Evolutionary conservation across 768 basidiomycete genomes (phyloP), one percentile per base, ranked within the genome.

Genomic region (Lactarius tabidus): DNA sequence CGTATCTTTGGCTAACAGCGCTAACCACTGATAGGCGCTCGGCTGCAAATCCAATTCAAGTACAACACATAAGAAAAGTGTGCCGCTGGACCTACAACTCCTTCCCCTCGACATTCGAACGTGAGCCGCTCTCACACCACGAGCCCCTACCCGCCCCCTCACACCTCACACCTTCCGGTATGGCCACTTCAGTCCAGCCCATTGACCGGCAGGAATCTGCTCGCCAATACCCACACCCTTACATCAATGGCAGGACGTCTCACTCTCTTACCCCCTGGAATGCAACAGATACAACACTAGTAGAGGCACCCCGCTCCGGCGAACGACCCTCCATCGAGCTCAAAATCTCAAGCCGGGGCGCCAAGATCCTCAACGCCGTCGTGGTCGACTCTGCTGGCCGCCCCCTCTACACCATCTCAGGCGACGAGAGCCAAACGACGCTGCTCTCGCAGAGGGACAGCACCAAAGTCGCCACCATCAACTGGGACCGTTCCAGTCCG

Each of bases 401-500:
- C 6, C 6, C 57, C 1, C 52, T 66, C 51, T 66, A 62, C 18
- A 12, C 31, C 35, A 43, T 54, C 33, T 54, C 57, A n/a, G 62
- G 65, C 35, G 41, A 41, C 41, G 54, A 60, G 31, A 66, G 59
- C 51, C 60, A 57, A 6, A 62, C 65, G 14, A 58, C 23, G 1
- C 12, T 66, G 12, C 12, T 58, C 39, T 58, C 60, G 29, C 57
- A 51, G 20, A 23, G 9, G 10, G 38, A 59, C 39, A 45, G 45
- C 4, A 28, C 35, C 5, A 48, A 62, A 56, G 51, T 66, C 7
- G 65, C 65, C 28, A 59, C 60, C 33, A 26, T 66, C 39, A 57
- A 66, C 2, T 66, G 65, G 65, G 39, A 66, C 29, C 57, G 65
- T 10, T 36, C 60, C 6, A 66, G 52, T 58, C 65, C 65, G 17